Evolutionary conservation across 345 rosid species (phyloP).

Genomic region (Melastoma malabathricum): DNA sequence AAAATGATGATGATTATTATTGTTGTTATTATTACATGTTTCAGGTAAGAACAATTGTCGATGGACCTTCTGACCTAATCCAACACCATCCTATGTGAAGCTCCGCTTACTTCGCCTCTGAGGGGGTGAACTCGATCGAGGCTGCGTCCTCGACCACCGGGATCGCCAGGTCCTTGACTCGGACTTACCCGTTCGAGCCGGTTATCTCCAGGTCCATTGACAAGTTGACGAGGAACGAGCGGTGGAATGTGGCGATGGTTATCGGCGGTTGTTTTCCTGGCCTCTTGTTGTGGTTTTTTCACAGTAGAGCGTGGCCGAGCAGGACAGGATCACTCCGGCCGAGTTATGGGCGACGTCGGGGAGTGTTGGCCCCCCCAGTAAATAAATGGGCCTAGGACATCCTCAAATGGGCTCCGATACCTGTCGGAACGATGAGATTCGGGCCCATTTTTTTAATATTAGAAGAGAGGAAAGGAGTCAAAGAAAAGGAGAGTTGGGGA

Average conservation of each 20-base stretch:
- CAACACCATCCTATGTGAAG: conserved; percentile 53
- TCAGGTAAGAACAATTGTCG: conserved; percentile 18
- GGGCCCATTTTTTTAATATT: neutral
- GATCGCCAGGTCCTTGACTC: conserved; percentile 37
- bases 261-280: neutral
- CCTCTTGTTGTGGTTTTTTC: conserved; percentile 7
- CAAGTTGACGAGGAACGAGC: conserved; percentile 43
- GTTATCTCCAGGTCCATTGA: conserved; percentile 35
- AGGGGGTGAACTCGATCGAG: conserved; percentile 26
- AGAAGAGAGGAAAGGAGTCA: neutral
- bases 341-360: conserved; percentile 34
- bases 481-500: neutral
- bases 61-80: conserved; percentile 52
- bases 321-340: conserved; percentile 40
- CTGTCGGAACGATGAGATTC: no score
- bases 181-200: conserved; percentile 36
- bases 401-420: no score
- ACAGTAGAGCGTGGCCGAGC: conserved; percentile 47
- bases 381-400: no score
- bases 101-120: conserved; percentile 39
- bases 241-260: conserved; percentile 33
- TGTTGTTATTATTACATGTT: no score
- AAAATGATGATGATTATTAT: no score
- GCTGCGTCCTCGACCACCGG: conserved; percentile 46
- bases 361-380: no score